A percentile compares a stretch with the other conserved stretches of the same genome.
Evolutionary conservation across 805 yeast genomes (phyloP).

Genomic region (Yarrowia deformans): DNA sequence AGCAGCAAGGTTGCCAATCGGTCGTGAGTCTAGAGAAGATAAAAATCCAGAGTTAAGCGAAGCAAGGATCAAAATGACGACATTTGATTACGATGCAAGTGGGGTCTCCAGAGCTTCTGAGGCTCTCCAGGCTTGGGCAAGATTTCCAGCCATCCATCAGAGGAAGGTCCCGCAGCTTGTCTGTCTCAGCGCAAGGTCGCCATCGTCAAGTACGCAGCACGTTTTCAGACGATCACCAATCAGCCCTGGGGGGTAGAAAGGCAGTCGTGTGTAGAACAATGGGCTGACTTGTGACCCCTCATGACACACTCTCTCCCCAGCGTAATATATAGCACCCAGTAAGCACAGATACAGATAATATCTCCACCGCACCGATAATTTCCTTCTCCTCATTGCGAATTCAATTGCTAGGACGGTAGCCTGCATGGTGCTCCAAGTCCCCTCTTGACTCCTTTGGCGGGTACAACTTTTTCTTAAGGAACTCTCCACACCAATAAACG

Average conservation of each 20-base stretch:
- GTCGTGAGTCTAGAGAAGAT: background rate
- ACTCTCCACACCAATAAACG: background rate
- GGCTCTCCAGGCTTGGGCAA: too few species aligned
- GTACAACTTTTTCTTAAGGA: background rate
- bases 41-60: constrained; percentile 6
- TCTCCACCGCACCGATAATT: background rate
- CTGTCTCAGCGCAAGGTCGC: constrained; percentile 5
- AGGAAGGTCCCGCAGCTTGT: background rate
- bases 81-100: too few species aligned
- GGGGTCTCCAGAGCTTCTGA: too few species aligned
- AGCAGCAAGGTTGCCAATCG: constrained; percentile 32
- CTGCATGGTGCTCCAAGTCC: background rate
- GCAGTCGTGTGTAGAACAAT: constrained; percentile 11
- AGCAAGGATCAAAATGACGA: background rate
- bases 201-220: too few species aligned
- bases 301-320: background rate
- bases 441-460: background rate
- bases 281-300: background rate
- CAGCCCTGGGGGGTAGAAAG: too few species aligned
- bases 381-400: background rate
- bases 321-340: background rate
- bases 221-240: background rate
- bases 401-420: background rate
- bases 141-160: too few species aligned
- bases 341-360: background rate